phyloP scores from a whole-genome alignment of 2,329 filamentous ascomycete species.

The Trichoderma endophyticum region DNA sequence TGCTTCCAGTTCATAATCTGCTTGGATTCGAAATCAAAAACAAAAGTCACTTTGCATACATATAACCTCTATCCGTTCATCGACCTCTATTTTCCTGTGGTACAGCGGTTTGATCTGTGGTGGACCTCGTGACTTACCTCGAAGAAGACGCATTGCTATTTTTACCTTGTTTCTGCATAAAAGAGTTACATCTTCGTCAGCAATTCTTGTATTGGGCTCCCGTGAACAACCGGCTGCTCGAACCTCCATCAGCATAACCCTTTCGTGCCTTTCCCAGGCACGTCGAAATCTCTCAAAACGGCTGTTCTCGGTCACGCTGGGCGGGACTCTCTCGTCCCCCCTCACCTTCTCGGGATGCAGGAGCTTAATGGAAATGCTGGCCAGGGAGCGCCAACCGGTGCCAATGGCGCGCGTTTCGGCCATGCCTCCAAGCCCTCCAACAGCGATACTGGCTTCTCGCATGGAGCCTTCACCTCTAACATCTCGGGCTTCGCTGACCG shows the following conservation, averaged over 20 bases:
- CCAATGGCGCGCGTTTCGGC: slow-evolving; percentile 64
- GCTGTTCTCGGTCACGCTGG: slow-evolving; percentile 72
- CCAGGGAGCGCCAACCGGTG: slow-evolving; percentile 32
- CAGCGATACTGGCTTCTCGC: slow-evolving; percentile 86
- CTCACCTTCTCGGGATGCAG: slow-evolving; percentile 89
- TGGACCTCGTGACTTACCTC: slow-evolving; percentile 1
- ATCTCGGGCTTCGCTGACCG: slow-evolving; percentile 81
- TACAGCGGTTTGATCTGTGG: neutral
- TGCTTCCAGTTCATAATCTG: slow-evolving; percentile 11
- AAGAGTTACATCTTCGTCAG: neutral
- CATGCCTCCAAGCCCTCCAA: slow-evolving; percentile 77
- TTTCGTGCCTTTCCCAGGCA: slow-evolving; percentile 51
- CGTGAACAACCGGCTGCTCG: neutral
- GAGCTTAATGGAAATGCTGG: slow-evolving; percentile 67
- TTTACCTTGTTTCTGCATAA: neutral
- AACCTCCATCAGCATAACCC: slow-evolving; percentile 15
- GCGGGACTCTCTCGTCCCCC: slow-evolving; percentile 83
- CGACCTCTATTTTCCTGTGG: neutral
- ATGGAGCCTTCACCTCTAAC: slow-evolving; percentile 88
- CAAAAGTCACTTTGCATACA: slow-evolving; percentile 20
- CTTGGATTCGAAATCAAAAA: neutral
- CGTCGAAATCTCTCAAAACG: slow-evolving; percentile 68
- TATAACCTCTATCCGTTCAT: neutral
- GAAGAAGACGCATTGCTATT: neutral
- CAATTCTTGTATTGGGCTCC: neutral